Evolutionary conservation across 2,329 filamentous ascomycete species (phyloP), one percentile per base, ranked within the genome.

Genomic region (Diaporthe citri): DNA sequence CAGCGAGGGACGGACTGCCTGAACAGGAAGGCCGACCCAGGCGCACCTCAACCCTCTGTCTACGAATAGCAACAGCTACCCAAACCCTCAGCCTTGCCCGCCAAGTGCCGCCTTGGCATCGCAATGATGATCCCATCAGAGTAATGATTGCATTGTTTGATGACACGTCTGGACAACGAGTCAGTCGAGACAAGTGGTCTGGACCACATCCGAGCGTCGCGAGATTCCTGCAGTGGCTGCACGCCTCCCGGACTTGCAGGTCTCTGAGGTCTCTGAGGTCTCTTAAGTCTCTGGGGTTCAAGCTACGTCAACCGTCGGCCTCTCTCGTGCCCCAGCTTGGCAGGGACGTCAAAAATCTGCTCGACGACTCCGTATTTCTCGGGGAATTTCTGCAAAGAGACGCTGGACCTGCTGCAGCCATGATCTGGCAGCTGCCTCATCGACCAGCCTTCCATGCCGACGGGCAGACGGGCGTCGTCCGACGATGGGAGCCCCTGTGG

Each of bases 311-410:
- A 69, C 48, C 15, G 46, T 55, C 64, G 48, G 48, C 64, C 34
- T 52, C 34, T 34, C 48, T 69, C 34, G 9, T 41, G 22, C 34
- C 64, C 64, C 48, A 69, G 48, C 48, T 69, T 69, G 64, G 64
- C 64, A 69, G 64, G 64, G 64, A 69, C 64, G 64, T 55, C 64
- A 69, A 69, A 69, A 69, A 69, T 69, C 64, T 69, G 64, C 64
- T 69, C 64, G 46, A 25, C 34, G 48, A 55, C 64, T 69, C 64
- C 48, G 64, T 69, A 69, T 69, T 69, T 69, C 48, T 69, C 64
- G 64, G 64, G 48, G 64, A 69, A 69, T 69, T 69, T 55, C 64
- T 69, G 46, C 31, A 39, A 28, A 13, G 64, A 39, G 34, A 36
- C 43, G 64, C 46, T 67, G 64, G 46, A 52, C 64, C 64, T 67